These are phyloP conservation scores for Xylariaceae sp. DNA, from an alignment of 2,329 filamentous ascomycete species.

Conservation along the genomic window DNA sequence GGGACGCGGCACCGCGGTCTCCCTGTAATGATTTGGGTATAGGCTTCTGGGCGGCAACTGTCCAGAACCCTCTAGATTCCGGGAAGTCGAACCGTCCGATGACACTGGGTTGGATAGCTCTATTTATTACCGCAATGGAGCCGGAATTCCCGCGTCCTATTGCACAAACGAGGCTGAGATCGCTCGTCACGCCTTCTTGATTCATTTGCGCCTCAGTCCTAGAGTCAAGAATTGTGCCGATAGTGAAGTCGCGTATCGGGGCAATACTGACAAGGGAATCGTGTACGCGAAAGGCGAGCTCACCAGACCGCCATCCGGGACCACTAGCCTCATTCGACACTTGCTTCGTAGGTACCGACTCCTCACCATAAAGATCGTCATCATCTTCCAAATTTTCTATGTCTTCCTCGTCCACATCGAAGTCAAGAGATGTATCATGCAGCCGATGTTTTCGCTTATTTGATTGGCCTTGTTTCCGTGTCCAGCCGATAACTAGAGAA, in stretches of 20 bases:
- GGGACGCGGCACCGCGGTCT: conserved; percentile 46
- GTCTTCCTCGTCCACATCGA: conserved; percentile 50
- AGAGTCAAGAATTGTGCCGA: conserved; percentile 54
- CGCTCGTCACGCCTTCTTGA: conserved; percentile 47
- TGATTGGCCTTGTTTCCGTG: conserved; percentile 56
- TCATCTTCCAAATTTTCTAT: conserved; percentile 58
- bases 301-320: conserved; percentile 50
- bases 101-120: conserved; percentile 69
- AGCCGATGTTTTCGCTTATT: conserved; percentile 61
- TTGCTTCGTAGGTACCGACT: conserved; percentile 37
- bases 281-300: conserved; percentile 70
- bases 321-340: conserved; percentile 37
- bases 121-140: conserved; percentile 70
- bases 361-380: conserved; percentile 61
- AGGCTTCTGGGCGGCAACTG: conserved; percentile 65
- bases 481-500: conserved; percentile 78
- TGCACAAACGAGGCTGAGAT: conserved; percentile 56
- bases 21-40: conserved; percentile 56
- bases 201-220: conserved; percentile 44
- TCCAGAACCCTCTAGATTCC: conserved; percentile 75
- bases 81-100: conserved; percentile 68
- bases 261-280: conserved; percentile 75
- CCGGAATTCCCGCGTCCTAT: conserved; percentile 63
- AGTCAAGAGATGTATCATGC: conserved; percentile 49
- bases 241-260: conserved; percentile 69